Conservation (phyloP, 2,329 filamentous ascomycete species). For the Colletotrichum neosansevieriae region DNA sequence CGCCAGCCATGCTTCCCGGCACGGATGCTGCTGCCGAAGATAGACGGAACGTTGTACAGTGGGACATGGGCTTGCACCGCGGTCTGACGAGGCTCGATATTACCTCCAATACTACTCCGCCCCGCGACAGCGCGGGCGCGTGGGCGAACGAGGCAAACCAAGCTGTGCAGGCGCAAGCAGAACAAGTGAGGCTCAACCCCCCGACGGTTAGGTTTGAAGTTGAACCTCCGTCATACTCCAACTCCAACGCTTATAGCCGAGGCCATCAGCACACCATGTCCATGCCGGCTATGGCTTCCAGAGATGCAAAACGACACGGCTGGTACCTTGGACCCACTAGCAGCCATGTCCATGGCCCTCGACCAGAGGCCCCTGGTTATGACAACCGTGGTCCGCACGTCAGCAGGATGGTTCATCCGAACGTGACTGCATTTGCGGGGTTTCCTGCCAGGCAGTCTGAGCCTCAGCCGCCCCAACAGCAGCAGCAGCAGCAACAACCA, state of each 20-base stretch:
- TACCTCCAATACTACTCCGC: slow-evolving; percentile 60
- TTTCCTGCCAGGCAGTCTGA: slow-evolving; percentile 57
- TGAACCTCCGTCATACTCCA: slow-evolving; percentile 52
- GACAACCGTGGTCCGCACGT: slow-evolving; percentile 58
- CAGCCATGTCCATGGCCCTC: slow-evolving; percentile 44
- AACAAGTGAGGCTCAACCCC: slow-evolving; percentile 60
- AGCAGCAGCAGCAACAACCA: slow-evolving; percentile 43
- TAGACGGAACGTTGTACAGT: slow-evolving; percentile 65
- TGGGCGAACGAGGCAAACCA: slow-evolving; percentile 70
- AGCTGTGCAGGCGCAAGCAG: slow-evolving; percentile 66
- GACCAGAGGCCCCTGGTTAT: slow-evolving; percentile 44
- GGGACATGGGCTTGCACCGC: slow-evolving; percentile 75
- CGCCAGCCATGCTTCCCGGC: slow-evolving; percentile 49
- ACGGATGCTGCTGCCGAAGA: slow-evolving; percentile 56
- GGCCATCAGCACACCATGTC: slow-evolving; percentile 70
- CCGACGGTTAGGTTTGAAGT: slow-evolving; percentile 68
- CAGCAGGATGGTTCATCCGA: slow-evolving; percentile 70
- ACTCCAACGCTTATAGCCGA: slow-evolving; percentile 33
- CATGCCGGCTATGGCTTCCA: slow-evolving; percentile 66
- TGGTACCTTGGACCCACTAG: slow-evolving; percentile 74
- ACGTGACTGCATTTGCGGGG: slow-evolving; percentile 63
- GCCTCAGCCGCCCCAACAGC: slow-evolving; percentile 41
- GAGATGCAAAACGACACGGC: slow-evolving; percentile 74
- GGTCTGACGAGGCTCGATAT: slow-evolving; percentile 77
- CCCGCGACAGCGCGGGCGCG: slow-evolving; percentile 62